Percentiles rank a stretch among this genome's conserved stretches.
These are phyloP conservation scores for Rhodamnia argentea DNA, from an alignment of 345 rosid genomes.

Conservation along the genomic window DNA sequence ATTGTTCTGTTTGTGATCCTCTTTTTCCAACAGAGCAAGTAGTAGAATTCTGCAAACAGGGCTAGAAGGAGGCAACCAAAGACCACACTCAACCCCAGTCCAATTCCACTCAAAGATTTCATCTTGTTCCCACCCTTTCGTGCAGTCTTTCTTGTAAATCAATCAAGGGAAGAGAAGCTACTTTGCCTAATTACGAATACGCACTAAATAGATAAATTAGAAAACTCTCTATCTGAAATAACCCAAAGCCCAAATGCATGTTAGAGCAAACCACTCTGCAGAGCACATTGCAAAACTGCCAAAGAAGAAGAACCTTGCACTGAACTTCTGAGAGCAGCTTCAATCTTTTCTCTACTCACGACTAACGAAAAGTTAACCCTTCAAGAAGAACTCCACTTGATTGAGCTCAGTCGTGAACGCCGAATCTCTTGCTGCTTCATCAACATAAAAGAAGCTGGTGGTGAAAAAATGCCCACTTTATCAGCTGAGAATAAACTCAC, in stretches of 20 bases:
- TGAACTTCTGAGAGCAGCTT: not conserved
- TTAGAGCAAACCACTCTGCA: not conserved
- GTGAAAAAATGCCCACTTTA: not conserved
- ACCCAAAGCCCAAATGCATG: not conserved
- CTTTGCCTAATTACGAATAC: not conserved
- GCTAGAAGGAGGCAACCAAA: constrained; percentile 80
- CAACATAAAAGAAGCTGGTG: not conserved
- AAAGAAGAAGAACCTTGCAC: not conserved
- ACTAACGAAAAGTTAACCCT: not conserved
- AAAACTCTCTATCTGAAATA: not conserved
- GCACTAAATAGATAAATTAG: not conserved
- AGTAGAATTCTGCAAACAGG: constrained; percentile 76
- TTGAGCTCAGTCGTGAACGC: not conserved
- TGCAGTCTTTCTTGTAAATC: not conserved
- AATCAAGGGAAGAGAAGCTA: not conserved
- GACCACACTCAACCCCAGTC: constrained; percentile 84
- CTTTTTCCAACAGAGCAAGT: constrained; percentile 89
- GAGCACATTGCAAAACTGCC: not conserved
- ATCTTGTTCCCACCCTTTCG: constrained; percentile 20
- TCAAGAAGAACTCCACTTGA: not conserved
- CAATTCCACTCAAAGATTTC: constrained; percentile 89
- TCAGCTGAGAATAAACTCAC: not conserved
- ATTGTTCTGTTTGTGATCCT: constrained; percentile 34
- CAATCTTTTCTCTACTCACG: not conserved
- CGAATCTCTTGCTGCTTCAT: not conserved